Conservation (phyloP, 495 filamentous ascomycete species). For the Penicillium odoratum region DNA sequence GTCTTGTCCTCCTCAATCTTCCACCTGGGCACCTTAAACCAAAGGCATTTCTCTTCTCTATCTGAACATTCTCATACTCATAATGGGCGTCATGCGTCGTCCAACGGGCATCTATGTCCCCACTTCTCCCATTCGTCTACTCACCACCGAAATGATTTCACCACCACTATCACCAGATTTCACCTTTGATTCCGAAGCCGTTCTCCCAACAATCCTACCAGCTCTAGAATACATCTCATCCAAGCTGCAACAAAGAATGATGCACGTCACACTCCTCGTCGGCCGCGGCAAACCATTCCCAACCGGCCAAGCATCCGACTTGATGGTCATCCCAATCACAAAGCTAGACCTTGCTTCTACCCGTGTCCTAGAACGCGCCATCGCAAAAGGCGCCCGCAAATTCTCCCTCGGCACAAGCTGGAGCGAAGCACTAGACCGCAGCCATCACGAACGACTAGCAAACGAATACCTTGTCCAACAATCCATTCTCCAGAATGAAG, state of each 20-base stretch:
- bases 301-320: conserved; percentile 41
- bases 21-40: background rate
- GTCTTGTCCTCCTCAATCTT: background rate
- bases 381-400: conserved; percentile 43
- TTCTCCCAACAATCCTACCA: conserved; percentile 44
- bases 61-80: conserved; percentile 5
- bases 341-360: conserved; percentile 38
- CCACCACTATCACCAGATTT: conserved; percentile 45
- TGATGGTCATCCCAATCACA: conserved; percentile 48
- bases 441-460: conserved; percentile 37
- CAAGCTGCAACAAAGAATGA: conserved; percentile 46
- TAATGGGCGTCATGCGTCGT: conserved; percentile 46
- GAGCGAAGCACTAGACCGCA: conserved; percentile 40
- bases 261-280: conserved; percentile 50
- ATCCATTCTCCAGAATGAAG: conserved; percentile 66
- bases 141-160: conserved; percentile 47
- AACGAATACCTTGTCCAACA: conserved; percentile 59
- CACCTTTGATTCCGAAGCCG: conserved; percentile 43
- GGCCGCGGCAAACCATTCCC: conserved; percentile 48
- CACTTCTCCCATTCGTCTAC: conserved; percentile 31
- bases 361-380: conserved; percentile 39
- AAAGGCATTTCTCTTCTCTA: background rate
- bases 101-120: conserved; percentile 44
- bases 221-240: conserved; percentile 50
- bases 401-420: conserved; percentile 48